Percentiles rank a stretch among this genome's conserved stretches.
Conservation (phyloP, 78 protist species). For the Pelomyxa schiedti region DNA sequence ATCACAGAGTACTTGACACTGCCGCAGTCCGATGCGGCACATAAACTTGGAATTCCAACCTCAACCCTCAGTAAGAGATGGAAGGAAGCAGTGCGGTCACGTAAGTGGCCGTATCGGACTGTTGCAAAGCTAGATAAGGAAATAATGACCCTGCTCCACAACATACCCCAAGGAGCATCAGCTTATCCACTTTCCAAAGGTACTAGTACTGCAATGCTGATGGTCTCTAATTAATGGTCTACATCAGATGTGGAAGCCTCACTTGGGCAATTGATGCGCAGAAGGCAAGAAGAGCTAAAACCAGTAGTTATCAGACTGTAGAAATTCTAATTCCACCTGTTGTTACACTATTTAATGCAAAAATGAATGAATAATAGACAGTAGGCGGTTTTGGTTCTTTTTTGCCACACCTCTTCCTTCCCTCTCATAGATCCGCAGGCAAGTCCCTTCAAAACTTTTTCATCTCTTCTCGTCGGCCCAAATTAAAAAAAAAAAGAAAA, state of each 20-base stretch:
- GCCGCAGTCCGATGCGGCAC: conserved; percentile 56
- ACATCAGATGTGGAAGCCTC: conserved; percentile 12
- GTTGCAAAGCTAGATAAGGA: conserved; percentile 47
- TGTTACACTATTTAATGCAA: too few species aligned
- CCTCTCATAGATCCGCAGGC: too few species aligned
- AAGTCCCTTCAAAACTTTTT: too few species aligned
- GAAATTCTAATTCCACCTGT: too few species aligned
- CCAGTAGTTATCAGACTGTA: conserved; percentile 41
- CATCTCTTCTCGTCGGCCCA: too few species aligned
- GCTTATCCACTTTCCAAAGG: conserved; percentile 2
- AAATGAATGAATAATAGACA: too few species aligned
- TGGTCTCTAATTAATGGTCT: too few species aligned
- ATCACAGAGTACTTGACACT: conserved; percentile 44
- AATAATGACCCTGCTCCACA: conserved; percentile 51
- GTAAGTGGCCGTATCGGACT: conserved; percentile 58
- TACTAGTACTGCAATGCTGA: too few species aligned
- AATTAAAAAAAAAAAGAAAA: too few species aligned
- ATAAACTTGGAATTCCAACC: conserved; percentile 43
- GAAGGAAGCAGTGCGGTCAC: conserved; percentile 54
- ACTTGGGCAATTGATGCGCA: conserved; percentile 6
- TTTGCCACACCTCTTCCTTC: too few species aligned
- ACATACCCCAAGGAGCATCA: conserved; percentile 33
- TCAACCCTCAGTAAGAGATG: conserved; percentile 57
- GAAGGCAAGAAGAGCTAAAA: conserved; percentile 29
- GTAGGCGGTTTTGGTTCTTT: too few species aligned